Percentiles rank a stretch among this genome's conserved stretches.
phyloP scores from a whole-genome alignment of 1,139 yeast species.

The Suzukiozyma palmioleophila region DNA sequence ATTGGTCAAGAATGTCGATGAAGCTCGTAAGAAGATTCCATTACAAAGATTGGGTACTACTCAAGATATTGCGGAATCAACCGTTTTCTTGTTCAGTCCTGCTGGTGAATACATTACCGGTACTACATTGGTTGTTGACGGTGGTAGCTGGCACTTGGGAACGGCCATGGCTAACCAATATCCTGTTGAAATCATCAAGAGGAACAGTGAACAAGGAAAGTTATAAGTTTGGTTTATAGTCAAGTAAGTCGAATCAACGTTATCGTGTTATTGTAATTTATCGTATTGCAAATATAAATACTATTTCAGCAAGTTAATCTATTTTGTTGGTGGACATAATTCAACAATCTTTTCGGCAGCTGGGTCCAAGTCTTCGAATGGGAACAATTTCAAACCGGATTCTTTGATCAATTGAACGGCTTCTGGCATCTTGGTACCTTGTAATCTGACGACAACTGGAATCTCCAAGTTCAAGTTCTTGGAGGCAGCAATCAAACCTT shows the following conservation, averaged over 20 bases:
- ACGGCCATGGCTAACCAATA: slow-evolving; percentile 23
- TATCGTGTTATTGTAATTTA: background rate
- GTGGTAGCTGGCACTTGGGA: slow-evolving; percentile 80
- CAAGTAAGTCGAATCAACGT: too few relatives aligned
- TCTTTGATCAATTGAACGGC: slow-evolving; percentile 84
- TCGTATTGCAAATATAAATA: background rate
- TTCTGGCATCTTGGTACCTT: slow-evolving; percentile 91
- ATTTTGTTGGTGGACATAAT: slow-evolving; percentile 39
- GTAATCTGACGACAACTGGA: slow-evolving; percentile 96
- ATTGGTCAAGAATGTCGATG: slow-evolving; percentile 23
- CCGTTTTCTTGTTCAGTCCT: slow-evolving; percentile 72
- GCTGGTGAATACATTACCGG: slow-evolving; percentile 78
- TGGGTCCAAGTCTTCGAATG: slow-evolving; percentile 89
- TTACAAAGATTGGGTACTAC: slow-evolving; percentile 70
- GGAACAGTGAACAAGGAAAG: background rate
- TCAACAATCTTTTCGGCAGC: slow-evolving; percentile 96
- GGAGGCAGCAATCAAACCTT: slow-evolving; percentile 92
- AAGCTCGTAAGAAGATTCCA: slow-evolving; percentile 46
- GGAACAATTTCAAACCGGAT: slow-evolving; percentile 90
- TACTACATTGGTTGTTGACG: slow-evolving; percentile 75
- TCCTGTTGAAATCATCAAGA: slow-evolving; percentile 26
- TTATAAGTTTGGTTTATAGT: background rate
- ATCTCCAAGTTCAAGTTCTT: slow-evolving; percentile 92
- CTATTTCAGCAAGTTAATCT: background rate
- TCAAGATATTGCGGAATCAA: slow-evolving; percentile 79